Evolutionary conservation across 2,329 filamentous ascomycete genomes (phyloP).

Genomic region (Cercospora citrullina): DNA sequence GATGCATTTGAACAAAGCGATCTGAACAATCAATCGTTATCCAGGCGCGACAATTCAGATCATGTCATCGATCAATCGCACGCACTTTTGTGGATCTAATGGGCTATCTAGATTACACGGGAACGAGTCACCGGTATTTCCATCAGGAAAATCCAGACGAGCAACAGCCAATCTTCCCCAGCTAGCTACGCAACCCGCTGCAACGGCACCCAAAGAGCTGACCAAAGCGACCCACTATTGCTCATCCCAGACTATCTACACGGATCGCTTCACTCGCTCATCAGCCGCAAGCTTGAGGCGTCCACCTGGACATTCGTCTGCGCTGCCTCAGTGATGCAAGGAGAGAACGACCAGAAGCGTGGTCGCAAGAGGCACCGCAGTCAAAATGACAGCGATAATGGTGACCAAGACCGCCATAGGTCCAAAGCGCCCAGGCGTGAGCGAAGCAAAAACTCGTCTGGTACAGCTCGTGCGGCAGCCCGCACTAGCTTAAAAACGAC

Average conservation of each 20-base stretch:
- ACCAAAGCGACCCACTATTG: background rate
- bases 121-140: background rate
- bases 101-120: background rate
- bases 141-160: too few species aligned
- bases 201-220: background rate
- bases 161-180: background rate
- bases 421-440: background rate
- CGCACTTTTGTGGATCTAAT: background rate
- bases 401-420: background rate
- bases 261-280: background rate
- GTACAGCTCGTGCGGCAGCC: background rate
- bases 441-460: background rate
- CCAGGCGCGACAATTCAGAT: background rate
- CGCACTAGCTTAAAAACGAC: background rate
- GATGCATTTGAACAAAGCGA: background rate
- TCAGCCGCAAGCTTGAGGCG: background rate
- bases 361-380: background rate
- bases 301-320: background rate
- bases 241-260: background rate
- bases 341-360: background rate
- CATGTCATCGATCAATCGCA: background rate
- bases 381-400: background rate
- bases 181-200: background rate
- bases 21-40: background rate
- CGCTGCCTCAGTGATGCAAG: background rate